These are phyloP conservation scores for Amaranthus cruentus DNA, from an alignment of 148 eudicot genomes.

Conservation along the genomic window DNA sequence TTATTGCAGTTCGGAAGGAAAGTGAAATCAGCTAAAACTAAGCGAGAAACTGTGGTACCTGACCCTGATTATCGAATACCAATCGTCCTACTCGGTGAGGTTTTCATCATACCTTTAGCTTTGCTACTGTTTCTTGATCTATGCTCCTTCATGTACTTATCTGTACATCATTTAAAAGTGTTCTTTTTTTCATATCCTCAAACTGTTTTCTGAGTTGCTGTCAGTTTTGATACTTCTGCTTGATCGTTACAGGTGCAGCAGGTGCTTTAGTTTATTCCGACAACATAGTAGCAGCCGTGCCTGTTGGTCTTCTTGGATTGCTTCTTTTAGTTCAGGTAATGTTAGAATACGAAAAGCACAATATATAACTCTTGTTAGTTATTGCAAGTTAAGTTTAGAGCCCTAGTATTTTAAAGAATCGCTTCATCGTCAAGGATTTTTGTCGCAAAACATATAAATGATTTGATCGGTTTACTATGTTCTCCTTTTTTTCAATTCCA, in stretches of 20 bases:
- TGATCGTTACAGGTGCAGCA: conserved; percentile 50
- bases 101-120: neutral
- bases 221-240: conserved; percentile 5
- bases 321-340: conserved; percentile 82
- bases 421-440: neutral
- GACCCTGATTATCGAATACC: conserved; percentile 94
- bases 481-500: conserved; percentile 21
- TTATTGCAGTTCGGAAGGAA: conserved; percentile 59
- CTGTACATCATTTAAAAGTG: neutral
- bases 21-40: conserved; percentile 32
- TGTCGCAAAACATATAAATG: neutral
- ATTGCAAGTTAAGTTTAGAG: neutral
- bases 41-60: conserved; percentile 70
- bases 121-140: neutral
- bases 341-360: neutral
- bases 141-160: neutral
- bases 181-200: neutral
- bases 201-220: neutral
- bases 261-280: conserved; percentile 71
- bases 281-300: conserved; percentile 74
- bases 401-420: neutral
- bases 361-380: neutral
- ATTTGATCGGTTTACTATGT: conserved; percentile 1
- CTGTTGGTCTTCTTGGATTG: conserved; percentile 87
- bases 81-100: conserved; percentile 69